phyloP scores from a whole-genome alignment of 345 rosid species.

The Salix suchowensis region DNA sequence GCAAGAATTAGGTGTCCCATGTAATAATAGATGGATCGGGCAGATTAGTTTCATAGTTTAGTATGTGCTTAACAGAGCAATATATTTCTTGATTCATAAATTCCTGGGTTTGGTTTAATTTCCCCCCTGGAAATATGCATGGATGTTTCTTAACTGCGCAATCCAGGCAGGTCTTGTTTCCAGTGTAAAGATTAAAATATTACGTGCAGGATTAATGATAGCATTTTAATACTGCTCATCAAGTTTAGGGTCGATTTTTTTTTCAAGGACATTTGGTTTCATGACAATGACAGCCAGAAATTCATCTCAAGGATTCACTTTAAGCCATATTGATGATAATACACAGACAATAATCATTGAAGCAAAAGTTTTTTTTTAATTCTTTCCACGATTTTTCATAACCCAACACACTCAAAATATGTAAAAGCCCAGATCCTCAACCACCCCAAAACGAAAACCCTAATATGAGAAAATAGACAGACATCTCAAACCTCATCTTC shows the following conservation, averaged over 20 bases:
- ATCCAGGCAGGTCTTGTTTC: not conserved
- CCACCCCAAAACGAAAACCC: not conserved
- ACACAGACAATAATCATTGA: not conserved
- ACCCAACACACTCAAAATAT: not conserved
- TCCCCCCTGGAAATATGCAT: not conserved
- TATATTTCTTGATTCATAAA: not conserved
- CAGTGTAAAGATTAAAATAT: not conserved
- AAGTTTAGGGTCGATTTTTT: too few relatives aligned
- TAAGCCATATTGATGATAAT: not conserved
- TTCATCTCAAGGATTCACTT: not conserved
- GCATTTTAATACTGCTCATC: not conserved
- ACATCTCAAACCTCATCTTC: slow-evolving; percentile 74
- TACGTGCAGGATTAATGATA: not conserved
- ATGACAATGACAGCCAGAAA: not conserved
- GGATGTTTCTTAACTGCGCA: not conserved
- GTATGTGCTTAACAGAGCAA: not conserved
- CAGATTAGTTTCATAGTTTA: not conserved
- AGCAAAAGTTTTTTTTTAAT: not conserved
- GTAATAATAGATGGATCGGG: too few relatives aligned
- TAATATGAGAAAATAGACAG: not conserved
- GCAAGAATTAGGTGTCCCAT: too few relatives aligned
- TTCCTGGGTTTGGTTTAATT: not conserved
- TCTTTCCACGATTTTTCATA: not conserved
- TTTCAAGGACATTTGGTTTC: not conserved
- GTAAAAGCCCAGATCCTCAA: not conserved